Conservation (phyloP, 202 grass and related monocot genomes). For the Cymbopogon flexuosus region DNA sequence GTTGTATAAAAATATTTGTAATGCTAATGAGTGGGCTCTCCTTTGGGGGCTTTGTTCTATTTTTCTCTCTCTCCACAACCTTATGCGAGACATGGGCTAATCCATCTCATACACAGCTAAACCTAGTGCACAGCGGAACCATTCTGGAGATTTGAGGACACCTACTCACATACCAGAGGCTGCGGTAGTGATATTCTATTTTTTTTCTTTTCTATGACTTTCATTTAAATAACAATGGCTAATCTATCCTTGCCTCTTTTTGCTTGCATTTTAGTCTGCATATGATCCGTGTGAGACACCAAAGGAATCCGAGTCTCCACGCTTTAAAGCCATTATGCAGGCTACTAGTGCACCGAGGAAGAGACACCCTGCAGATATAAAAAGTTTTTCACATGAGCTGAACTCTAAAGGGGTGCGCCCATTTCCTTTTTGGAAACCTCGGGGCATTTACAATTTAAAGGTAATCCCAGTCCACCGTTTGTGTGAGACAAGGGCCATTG, state of each 20-base stretch:
- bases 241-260: not conserved
- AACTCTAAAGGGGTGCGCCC: conserved; percentile 98
- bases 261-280: conserved; percentile 45
- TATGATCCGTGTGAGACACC: conserved; percentile 97
- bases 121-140: conserved; percentile 53
- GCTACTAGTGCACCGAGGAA: conserved; percentile 97
- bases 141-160: conserved; percentile 76
- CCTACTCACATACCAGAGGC: conserved; percentile 64
- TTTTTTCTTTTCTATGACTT: conserved; percentile 16
- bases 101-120: conserved; percentile 65
- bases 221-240: conserved; percentile 25
- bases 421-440: conserved; percentile 94
- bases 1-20: not conserved
- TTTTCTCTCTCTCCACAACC: conserved; percentile 6
- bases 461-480: conserved; percentile 39
- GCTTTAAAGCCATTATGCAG: conserved; percentile 99
- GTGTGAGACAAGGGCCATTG: conserved; percentile 9
- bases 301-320: conserved; percentile 97
- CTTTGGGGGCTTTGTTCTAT: conserved; percentile 10
- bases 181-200: conserved; percentile 50
- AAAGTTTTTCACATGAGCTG: conserved; percentile 97
- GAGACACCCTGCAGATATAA: conserved; percentile 84
- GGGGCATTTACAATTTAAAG: conserved; percentile 87
- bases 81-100: conserved; percentile 17
- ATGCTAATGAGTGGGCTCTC: not conserved